Percentiles rank a stretch among this genome's conserved stretches.
Conservation (phyloP, 148 eudicot species). For the Rhododendron mucronatum region DNA sequence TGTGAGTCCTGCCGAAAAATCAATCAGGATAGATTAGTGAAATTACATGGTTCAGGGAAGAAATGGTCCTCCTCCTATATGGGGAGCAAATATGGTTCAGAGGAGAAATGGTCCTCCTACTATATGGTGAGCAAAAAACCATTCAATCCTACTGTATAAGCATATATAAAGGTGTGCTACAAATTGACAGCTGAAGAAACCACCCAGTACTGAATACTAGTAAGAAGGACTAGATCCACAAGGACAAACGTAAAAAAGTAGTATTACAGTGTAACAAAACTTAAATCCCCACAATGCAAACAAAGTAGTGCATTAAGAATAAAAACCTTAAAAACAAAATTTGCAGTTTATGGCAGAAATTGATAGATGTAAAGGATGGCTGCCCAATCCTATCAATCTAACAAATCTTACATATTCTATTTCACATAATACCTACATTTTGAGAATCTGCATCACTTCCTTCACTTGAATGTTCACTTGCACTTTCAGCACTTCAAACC, state of each 20-base stretch:
- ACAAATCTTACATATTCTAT: not conserved
- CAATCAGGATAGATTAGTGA: not conserved
- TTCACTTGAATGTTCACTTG: slow-evolving; percentile 89
- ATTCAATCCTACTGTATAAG: not conserved
- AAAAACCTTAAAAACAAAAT: not conserved
- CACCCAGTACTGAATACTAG: not conserved
- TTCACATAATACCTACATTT: slow-evolving; percentile 53
- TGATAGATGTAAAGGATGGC: not conserved
- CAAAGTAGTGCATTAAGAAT: not conserved
- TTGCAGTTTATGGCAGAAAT: not conserved
- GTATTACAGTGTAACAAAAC: not conserved
- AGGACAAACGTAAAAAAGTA: not conserved
- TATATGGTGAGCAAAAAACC: not conserved
- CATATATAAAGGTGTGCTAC: not conserved
- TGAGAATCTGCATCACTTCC: slow-evolving; percentile 95
- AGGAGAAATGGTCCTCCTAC: not conserved
- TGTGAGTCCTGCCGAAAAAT: slow-evolving; percentile 58
- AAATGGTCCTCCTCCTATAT: not conserved
- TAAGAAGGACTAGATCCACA: not conserved
- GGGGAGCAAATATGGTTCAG: not conserved
- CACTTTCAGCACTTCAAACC: slow-evolving; percentile 74
- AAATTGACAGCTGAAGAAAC: not conserved
- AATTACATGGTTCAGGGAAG: not conserved
- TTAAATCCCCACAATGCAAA: not conserved
- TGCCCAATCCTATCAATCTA: not conserved